Evolutionary conservation across 1,139 yeast genomes (phyloP).

Genomic region (Eremothecium gossypii): DNA sequence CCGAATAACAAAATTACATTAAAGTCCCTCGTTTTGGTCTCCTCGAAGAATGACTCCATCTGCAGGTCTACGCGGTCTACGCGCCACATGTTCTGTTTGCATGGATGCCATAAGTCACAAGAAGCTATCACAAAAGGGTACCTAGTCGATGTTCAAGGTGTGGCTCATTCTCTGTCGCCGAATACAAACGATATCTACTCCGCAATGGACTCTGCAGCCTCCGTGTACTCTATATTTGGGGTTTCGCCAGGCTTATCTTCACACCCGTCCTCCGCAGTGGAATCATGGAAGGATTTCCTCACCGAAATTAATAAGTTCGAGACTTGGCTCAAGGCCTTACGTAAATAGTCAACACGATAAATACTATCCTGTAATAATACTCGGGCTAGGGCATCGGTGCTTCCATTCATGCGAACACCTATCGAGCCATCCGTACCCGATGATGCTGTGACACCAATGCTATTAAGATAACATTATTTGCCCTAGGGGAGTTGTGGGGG

Average conservation of each 20-base stretch:
- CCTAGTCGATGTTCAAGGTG: too few relatives aligned
- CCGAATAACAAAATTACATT: background rate
- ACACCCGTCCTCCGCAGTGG: background rate
- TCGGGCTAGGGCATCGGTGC: too few relatives aligned
- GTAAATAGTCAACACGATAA: background rate
- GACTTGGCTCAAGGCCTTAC: background rate
- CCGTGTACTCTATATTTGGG: conserved; percentile 1
- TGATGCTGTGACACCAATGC: too few relatives aligned
- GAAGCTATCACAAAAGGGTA: too few relatives aligned
- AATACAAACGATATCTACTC: background rate
- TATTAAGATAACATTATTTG: too few relatives aligned
- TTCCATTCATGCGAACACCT: too few relatives aligned
- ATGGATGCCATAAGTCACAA: background rate
- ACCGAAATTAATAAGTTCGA: conserved; percentile 1
- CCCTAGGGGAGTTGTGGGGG: too few relatives aligned
- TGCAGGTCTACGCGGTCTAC: background rate
- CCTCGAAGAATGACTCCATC: background rate
- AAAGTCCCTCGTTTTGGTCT: background rate
- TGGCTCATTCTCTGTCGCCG: too few relatives aligned
- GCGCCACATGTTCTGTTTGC: background rate
- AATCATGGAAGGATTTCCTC: conserved; percentile 1
- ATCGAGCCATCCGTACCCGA: too few relatives aligned
- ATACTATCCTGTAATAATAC: background rate
- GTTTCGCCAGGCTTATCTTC: conserved; percentile 3
- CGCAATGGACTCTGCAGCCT: conserved; percentile 1